These are phyloP conservation scores for Triticum turgidum DNA, from an alignment of 176 grass and related monocot genomes.

Conservation along the genomic window DNA sequence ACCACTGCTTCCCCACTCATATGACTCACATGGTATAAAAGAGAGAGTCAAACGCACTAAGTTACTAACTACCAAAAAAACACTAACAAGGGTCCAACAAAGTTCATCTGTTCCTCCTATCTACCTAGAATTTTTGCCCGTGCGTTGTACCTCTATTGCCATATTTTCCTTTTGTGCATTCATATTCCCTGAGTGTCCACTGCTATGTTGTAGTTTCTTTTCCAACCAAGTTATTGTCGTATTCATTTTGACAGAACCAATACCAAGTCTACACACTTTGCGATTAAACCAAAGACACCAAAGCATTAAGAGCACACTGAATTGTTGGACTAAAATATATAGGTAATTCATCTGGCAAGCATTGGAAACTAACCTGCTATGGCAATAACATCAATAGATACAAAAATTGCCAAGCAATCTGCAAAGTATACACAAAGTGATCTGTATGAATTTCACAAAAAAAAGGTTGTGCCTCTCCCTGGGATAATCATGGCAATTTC, in stretches of 20 bases:
- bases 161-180: background rate
- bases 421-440: too few species aligned
- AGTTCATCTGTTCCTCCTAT: background rate
- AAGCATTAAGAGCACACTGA: background rate
- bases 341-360: background rate
- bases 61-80: background rate
- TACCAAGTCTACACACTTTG: background rate
- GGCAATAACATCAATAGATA: too few species aligned
- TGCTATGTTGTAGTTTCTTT: background rate
- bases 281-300: too few species aligned
- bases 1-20: background rate
- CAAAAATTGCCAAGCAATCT: too few species aligned
- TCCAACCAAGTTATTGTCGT: background rate
- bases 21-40: background rate
- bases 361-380: constrained; percentile 32
- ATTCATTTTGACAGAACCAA: background rate
- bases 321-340: background rate
- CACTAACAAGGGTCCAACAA: background rate
- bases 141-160: background rate
- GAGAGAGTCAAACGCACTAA: background rate
- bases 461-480: too few species aligned
- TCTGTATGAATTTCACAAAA: too few species aligned
- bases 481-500: too few species aligned
- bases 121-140: background rate
- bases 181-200: background rate